Percentiles rank a stretch among this genome's conserved stretches.
These are phyloP conservation scores for Rosa chinensis DNA, from an alignment of 306 rosid genomes.

Conservation along the genomic window DNA sequence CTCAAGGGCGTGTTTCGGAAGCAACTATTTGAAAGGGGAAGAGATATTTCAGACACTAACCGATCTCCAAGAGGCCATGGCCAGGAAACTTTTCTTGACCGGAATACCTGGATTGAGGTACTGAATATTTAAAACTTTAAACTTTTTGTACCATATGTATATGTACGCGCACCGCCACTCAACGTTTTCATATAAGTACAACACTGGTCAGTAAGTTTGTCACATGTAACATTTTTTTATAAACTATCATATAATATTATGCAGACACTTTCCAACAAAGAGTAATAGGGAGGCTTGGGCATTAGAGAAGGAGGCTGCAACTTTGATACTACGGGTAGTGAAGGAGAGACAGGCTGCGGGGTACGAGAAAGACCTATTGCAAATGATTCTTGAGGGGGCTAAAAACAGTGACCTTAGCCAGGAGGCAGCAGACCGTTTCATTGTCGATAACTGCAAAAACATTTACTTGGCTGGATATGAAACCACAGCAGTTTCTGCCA, in stretches of 20 bases:
- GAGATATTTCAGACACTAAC: conserved; percentile 22
- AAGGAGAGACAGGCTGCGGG: conserved; percentile 5
- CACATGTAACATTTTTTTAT: background rate
- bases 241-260: background rate
- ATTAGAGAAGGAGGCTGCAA: conserved; percentile 41
- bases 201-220: background rate
- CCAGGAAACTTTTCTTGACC: background rate
- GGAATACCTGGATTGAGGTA: conserved; percentile 17
- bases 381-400: conserved; percentile 39
- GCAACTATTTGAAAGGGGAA: conserved; percentile 11
- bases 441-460: conserved; percentile 43
- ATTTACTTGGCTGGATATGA: conserved; percentile 44
- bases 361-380: conserved; percentile 33
- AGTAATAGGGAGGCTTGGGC: conserved; percentile 46
- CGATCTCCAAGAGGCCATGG: conserved; percentile 18
- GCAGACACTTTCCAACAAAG: conserved; percentile 47
- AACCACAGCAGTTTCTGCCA: conserved; percentile 44
- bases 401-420: conserved; percentile 28
- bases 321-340: conserved; percentile 31
- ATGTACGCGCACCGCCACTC: background rate
- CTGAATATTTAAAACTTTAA: background rate
- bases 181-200: background rate
- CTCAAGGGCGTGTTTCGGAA: conserved; percentile 29
- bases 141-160: background rate
- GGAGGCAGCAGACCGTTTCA: conserved; percentile 28